Evolutionary conservation across 2,329 filamentous ascomycete species (phyloP).

Genomic region (Teratosphaeria epicoccoides): DNA sequence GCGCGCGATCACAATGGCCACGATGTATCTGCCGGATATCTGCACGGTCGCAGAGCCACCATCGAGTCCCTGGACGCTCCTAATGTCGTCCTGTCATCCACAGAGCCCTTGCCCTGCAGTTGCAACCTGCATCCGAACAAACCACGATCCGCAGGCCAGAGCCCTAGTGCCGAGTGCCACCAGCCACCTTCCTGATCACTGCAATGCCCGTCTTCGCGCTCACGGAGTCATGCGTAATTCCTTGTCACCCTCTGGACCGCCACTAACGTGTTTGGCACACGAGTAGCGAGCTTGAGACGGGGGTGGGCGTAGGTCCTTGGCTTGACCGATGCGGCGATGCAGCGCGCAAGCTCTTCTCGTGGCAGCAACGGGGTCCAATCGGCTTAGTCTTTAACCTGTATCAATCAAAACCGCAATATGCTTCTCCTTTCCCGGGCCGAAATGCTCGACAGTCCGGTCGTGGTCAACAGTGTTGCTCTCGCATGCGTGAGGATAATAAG

Average conservation of each 20-base stretch:
- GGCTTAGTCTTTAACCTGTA: background rate
- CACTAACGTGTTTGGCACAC: background rate
- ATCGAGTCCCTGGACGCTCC: background rate
- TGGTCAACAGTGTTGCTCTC: background rate
- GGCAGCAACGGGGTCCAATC: background rate
- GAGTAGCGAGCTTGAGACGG: background rate
- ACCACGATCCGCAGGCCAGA: background rate
- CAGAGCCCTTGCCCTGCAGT: background rate
- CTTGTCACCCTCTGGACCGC: background rate
- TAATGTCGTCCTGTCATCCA: background rate
- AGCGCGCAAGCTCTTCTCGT: background rate
- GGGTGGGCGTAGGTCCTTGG: background rate
- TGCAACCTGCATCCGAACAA: background rate
- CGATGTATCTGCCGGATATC: background rate
- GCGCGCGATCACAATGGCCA: background rate
- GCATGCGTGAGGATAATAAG: background rate
- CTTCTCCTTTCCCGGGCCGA: background rate
- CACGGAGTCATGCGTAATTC: background rate
- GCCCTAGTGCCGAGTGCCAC: background rate
- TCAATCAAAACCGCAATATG: background rate
- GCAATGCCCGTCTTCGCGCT: background rate
- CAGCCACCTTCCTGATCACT: background rate
- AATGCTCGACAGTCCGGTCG: background rate
- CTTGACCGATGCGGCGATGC: background rate
- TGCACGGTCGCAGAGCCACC: background rate